Percentiles rank a stretch among this genome's conserved stretches.
phyloP scores from a whole-genome alignment of 768 basidiomycete genomes.

The Macrolepiota albuminosa region DNA sequence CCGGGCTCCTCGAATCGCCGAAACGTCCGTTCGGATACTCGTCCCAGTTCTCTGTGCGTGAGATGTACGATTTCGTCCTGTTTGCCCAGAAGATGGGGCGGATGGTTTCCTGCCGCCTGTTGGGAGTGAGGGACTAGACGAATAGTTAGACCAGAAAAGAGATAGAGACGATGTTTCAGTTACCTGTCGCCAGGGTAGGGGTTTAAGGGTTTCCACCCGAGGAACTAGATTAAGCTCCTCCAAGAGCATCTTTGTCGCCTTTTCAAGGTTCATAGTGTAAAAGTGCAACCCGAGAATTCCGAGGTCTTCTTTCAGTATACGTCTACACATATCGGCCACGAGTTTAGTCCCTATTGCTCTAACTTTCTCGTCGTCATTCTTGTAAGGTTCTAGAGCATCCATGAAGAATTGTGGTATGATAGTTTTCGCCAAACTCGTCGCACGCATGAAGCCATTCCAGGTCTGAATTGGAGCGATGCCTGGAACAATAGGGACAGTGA shows the following conservation, averaged over 20 bases:
- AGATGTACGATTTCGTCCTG: conserved; percentile 89
- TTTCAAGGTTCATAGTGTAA: conserved; percentile 97
- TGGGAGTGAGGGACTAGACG: conserved; percentile 82
- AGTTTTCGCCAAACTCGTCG: conserved; percentile 74
- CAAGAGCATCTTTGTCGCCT: conserved; percentile 91
- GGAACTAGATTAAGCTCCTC: conserved; percentile 89
- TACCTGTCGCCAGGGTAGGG: conserved; percentile 96
- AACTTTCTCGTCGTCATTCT: conserved; percentile 92
- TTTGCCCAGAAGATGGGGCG: conserved; percentile 99
- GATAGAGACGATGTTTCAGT: conserved; percentile 6
- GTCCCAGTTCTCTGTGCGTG: conserved; percentile 98
- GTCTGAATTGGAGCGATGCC: conserved; percentile 96
- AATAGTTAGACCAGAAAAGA: conserved; percentile 10
- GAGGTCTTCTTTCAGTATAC: conserved; percentile 73
- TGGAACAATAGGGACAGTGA: conserved; percentile 85
- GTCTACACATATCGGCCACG: conserved; percentile 90
- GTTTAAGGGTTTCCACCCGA: conserved; percentile 86
- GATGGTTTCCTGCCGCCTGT: conserved; percentile 84
- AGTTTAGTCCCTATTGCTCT: conserved; percentile 89
- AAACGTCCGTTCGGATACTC: conserved; percentile 99
- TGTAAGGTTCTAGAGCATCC: conserved; percentile 78
- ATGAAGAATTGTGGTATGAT: conserved; percentile 71
- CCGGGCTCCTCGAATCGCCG: conserved; percentile 95
- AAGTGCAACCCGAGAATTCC: conserved; percentile 91
- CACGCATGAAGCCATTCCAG: conserved; percentile 90